Evolutionary conservation across 805 yeast genomes (phyloP), one percentile per base, ranked within the genome.

Genomic region (Kregervanrija delftensis): DNA sequence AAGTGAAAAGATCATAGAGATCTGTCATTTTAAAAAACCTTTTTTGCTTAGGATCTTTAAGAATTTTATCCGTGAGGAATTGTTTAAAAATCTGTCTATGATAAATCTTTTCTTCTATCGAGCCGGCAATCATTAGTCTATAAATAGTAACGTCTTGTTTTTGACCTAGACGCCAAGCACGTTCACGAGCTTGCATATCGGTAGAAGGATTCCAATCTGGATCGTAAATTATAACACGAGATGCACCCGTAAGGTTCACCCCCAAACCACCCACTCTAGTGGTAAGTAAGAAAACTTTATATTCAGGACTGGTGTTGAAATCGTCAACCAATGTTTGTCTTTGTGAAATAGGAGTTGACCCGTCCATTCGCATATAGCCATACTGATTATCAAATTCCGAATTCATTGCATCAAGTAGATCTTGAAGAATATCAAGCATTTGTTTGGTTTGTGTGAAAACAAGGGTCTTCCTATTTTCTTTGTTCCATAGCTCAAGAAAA

Each of bases 141-240:
- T 91, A 93, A 33, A 91, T 90, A 6, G 89, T 79, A 8, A 91
- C 97, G 54, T 90, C 96, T 46, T 82, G 79, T 59, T 85, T 90
- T 62, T 91, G 99, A 1, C 99, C 99, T 50, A 91, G 71, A 51
- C 99, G 72, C 98, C 98, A 93, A 0, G 98, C 97, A 40, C 99
- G 67, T 61, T 91, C 99, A 48, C 98, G 72, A 0, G 99, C 99
- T 64, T 91, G 99, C 48, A 90, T 74, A 67, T 91, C 99, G 0
- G 98, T 93, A 1, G 96, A 88, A 1, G 99, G 99, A 58, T 91
- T 91, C 99, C 99, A 91, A 64, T 93, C 98, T 0, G 99, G 99
- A 57, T 91, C 99, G 60, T 76, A 91, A 12, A 91, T 91, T 16
- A 91, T 87, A 11, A 91, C 96, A 38, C 98, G 68, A 52, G 89